Percentiles rank a stretch among this genome's conserved stretches.
These are phyloP conservation scores for Purshia tridentata DNA, from an alignment of 306 rosid species.

Conservation along the genomic window DNA sequence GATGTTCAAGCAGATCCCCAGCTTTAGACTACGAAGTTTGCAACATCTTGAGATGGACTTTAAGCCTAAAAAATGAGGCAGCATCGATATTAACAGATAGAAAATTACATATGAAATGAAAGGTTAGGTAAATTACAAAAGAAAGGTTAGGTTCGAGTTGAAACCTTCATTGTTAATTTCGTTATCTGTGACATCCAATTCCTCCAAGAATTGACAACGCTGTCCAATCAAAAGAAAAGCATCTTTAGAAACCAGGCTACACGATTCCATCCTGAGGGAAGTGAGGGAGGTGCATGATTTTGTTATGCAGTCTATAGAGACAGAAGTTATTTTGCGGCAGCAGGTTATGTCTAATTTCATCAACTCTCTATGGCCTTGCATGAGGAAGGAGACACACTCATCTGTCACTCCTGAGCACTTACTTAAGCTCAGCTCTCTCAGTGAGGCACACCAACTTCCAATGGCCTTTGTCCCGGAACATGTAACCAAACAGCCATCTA, in stretches of 20 bases:
- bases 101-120: slow-evolving; percentile 6
- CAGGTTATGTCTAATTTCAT: slow-evolving; percentile 60
- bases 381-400: slow-evolving; percentile 51
- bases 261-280: slow-evolving; percentile 69
- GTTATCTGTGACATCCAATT: slow-evolving; percentile 64
- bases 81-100: slow-evolving; percentile 14
- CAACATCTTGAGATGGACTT: slow-evolving; percentile 55
- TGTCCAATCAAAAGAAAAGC: slow-evolving; percentile 60
- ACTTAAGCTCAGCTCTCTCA: slow-evolving; percentile 60
- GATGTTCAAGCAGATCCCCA: slow-evolving; percentile 56
- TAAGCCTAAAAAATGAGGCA: slow-evolving; percentile 49
- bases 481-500: slow-evolving; percentile 57
- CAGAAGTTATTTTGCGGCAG: slow-evolving; percentile 54
- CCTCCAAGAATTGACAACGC: slow-evolving; percentile 53
- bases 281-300: slow-evolving; percentile 53
- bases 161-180: slow-evolving; percentile 62
- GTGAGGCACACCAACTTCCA: slow-evolving; percentile 47
- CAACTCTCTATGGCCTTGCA: slow-evolving; percentile 42
- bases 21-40: slow-evolving; percentile 46
- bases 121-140: not conserved
- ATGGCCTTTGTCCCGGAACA: slow-evolving; percentile 48
- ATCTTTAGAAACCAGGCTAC: slow-evolving; percentile 50
- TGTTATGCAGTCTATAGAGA: slow-evolving; percentile 46
- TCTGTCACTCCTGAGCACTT: slow-evolving; percentile 58
- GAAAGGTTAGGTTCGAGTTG: slow-evolving; percentile 8